Base-by-base conservation (phyloP, 192 early-diverging fungal species). In the Coemansia sp. region DNA sequence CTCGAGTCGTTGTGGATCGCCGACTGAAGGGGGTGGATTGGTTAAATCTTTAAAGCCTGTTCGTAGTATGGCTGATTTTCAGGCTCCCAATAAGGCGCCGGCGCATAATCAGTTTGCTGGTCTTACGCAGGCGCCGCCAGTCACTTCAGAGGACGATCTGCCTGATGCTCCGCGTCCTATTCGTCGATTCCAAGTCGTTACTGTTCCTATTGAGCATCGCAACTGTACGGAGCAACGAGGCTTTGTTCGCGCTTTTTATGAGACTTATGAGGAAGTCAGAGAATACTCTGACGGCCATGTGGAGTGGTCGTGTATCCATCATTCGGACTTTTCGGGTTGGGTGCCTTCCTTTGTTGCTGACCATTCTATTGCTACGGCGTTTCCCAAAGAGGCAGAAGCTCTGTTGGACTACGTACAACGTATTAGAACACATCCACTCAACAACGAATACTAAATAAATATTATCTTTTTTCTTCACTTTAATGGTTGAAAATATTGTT, bases 241-340 rank as follows among this genome's bases (percentile, higher is more conserved):
- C 6, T 71, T 62, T 49, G 78, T 80, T 35, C 55, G 78, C 1
- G 78, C 78, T 4, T 67, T 67, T 22, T 80, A 71, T 30, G 78
- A 80, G 59, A 66, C 73, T 22, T 80, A 80, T 38, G 78, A 80
- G 53, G 73, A 80, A 38, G 55, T 80, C 4, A 55, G 78, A 24
- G 78, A 80, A 64, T 80, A 62, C 27, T 35, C 39, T 2, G 68
- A 80, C 15, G 78, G 73, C 4, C 35, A 56, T 7, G 59, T 80
- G 7, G 73, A 75, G 59, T 80, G 78, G 78, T 55, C 70, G 16
- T 80, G 69, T 29, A 69, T 80, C 5, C 68, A 80, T 18, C 78
- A 80, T 32, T 75, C 78, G 55, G 78, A 80, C 59, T 75, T 72
- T 45, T 68, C 73, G 1, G 78, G 78, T 12, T 80, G 78, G 78